These are phyloP conservation scores for Pythium phragmiticola DNA, from an alignment of 352 stramenopile genomes.

Conservation along the genomic window DNA sequence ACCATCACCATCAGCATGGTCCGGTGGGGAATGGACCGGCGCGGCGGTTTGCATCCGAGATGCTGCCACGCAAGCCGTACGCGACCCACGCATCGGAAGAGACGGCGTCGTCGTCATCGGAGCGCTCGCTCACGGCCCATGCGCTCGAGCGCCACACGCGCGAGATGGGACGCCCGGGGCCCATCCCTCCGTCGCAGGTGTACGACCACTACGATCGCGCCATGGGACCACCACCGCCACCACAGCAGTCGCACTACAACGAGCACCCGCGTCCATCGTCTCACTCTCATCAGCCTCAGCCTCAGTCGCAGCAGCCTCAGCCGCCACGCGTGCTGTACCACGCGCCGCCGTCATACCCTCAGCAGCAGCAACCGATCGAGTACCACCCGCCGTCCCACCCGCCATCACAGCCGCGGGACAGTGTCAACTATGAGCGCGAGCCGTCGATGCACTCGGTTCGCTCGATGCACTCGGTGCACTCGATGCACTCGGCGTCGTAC, in stretches of 20 bases:
- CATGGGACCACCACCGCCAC: constrained; percentile 1
- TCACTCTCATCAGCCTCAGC: background rate
- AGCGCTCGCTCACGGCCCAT: constrained; percentile 44
- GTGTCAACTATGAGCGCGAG: constrained; percentile 15
- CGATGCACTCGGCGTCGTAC: constrained; percentile 2
- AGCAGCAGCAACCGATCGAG: constrained; percentile 5
- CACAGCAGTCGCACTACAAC: background rate
- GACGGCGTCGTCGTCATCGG: constrained; percentile 31
- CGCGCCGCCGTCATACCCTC: background rate
- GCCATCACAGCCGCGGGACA: constrained; percentile 7
- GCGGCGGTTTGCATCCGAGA: constrained; percentile 12
- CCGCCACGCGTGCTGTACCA: background rate
- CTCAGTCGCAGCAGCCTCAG: background rate
- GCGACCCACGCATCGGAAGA: constrained; percentile 20
- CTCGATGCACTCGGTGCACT: constrained; percentile 4
- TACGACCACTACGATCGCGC: constrained; percentile 14
- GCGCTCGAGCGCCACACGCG: constrained; percentile 51
- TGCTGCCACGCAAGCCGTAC: constrained; percentile 1
- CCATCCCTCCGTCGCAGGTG: constrained; percentile 25
- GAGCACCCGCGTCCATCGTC: too few relatives aligned
- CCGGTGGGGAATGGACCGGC: background rate
- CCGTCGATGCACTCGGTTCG: constrained; percentile 9
- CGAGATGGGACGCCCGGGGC: constrained; percentile 40
- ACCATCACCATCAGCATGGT: background rate
- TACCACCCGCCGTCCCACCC: constrained; percentile 9